phyloP scores from a whole-genome alignment of 2,329 filamentous ascomycete genomes.

The Nannizzia gypsea region DNA sequence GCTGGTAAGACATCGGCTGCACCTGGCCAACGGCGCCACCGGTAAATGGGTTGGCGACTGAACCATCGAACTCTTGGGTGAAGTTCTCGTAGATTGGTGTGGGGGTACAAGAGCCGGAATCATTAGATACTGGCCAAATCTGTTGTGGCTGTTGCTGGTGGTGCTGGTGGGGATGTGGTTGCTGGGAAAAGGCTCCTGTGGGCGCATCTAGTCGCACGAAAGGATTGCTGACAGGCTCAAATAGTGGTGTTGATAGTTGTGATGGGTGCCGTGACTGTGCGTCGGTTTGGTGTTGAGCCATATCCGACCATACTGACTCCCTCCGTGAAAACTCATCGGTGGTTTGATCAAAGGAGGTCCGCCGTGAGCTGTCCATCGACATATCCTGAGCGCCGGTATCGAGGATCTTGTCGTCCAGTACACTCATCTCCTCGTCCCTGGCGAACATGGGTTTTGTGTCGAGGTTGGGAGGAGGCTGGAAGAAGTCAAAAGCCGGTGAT shows the following conservation, averaged over 20 bases:
- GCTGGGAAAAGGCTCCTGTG: slow-evolving; percentile 29
- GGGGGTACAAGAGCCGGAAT: slow-evolving; percentile 61
- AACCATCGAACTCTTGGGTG: slow-evolving; percentile 40
- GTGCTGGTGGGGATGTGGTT: slow-evolving; percentile 15
- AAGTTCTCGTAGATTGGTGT: slow-evolving; percentile 59
- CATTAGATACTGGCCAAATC: slow-evolving; percentile 53
- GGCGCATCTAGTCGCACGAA: slow-evolving; percentile 37
- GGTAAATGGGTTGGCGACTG: slow-evolving; percentile 31
- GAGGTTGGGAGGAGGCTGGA: slow-evolving; percentile 33
- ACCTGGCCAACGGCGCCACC: slow-evolving; percentile 33
- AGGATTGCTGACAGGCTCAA: slow-evolving; percentile 37
- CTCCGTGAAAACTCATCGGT: slow-evolving; percentile 41
- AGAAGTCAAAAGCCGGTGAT: slow-evolving; percentile 29
- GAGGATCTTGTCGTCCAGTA: slow-evolving; percentile 40
- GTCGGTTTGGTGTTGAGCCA: slow-evolving; percentile 31
- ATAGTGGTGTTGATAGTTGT: slow-evolving; percentile 37
- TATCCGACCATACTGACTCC: slow-evolving; percentile 41
- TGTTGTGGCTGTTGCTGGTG: slow-evolving; percentile 28
- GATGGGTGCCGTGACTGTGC: slow-evolving; percentile 31
- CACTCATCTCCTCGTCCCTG: slow-evolving; percentile 43
- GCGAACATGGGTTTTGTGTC: slow-evolving; percentile 31
- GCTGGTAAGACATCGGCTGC: slow-evolving; percentile 27
- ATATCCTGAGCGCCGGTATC: slow-evolving; percentile 41
- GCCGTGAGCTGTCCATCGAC: slow-evolving; percentile 33
- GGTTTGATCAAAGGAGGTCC: slow-evolving; percentile 37